These are phyloP conservation scores for Harringtonia aguacate DNA, from an alignment of 2,329 filamentous ascomycete species.

Conservation along the genomic window DNA sequence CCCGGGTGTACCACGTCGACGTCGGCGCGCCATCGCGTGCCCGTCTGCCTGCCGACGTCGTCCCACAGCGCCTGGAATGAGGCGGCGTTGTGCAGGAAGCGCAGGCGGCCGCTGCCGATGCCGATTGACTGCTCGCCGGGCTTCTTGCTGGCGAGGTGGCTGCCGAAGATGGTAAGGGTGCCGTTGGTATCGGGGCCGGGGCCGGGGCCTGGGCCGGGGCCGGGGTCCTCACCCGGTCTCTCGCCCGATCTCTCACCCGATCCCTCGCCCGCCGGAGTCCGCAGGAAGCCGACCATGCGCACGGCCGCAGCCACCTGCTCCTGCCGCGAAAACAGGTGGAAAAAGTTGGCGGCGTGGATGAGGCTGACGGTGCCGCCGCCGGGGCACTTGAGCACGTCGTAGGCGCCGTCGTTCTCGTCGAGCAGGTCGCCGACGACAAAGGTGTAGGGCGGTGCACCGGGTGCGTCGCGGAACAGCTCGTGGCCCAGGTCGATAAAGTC, in stretches of 20 bases:
- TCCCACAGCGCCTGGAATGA: constrained; percentile 30
- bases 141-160: constrained; percentile 16
- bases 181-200: no score
- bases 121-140: constrained; percentile 8
- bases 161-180: constrained; percentile 12
- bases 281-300: constrained; percentile 13
- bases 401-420: constrained; percentile 2
- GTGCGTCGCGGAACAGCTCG: constrained; percentile 20
- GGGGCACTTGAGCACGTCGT: constrained; percentile 8
- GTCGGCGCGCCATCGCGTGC: constrained; percentile 11
- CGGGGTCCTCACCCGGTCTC: no score
- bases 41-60: constrained; percentile 20
- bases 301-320: constrained; percentile 15
- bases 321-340: constrained; percentile 11
- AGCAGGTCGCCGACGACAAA: constrained; percentile 19
- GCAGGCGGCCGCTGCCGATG: constrained; percentile 10
- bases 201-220: no score
- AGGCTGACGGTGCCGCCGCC: constrained; percentile 16
- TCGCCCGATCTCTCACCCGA: no score
- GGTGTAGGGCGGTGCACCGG: constrained; percentile 6
- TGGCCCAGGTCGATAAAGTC: constrained; percentile 22
- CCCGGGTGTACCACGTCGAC: neutral
- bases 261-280: no score
- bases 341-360: constrained; percentile 18
- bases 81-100: constrained; percentile 26